Conservation (phyloP, 345 rosid species). For the Euclidium syriacum region DNA sequence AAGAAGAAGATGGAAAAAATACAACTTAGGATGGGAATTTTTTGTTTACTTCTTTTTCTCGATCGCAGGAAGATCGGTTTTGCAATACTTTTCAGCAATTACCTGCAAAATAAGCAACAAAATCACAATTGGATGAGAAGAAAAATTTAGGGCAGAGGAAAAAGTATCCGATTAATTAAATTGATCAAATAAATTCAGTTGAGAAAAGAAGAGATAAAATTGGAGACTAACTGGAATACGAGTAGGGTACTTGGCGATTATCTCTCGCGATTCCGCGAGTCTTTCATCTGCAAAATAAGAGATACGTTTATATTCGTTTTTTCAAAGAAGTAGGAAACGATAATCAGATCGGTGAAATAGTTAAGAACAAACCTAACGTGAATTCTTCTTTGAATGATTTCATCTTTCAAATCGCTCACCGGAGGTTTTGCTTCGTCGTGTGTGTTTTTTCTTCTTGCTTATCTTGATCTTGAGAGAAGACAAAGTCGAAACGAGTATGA, state of each 20-base stretch:
- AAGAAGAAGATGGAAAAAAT: not conserved
- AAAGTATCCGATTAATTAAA: not conserved
- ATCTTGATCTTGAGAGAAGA: too few relatives aligned
- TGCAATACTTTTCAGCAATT: slow-evolving; percentile 51
- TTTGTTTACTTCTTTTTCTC: slow-evolving; percentile 62
- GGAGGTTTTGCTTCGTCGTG: not conserved
- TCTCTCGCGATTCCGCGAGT: slow-evolving; percentile 43
- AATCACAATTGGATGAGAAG: too few relatives aligned
- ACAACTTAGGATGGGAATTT: not conserved
- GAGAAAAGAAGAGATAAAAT: too few relatives aligned
- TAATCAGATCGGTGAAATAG: not conserved
- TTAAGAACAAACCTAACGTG: slow-evolving; percentile 42
- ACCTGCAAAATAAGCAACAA: slow-evolving; percentile 42
- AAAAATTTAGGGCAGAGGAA: too few relatives aligned
- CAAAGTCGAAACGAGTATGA: too few relatives aligned
- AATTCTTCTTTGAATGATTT: slow-evolving; percentile 44
- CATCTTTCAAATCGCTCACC: slow-evolving; percentile 17
- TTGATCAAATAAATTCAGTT: too few relatives aligned
- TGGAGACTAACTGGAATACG: slow-evolving; percentile 26
- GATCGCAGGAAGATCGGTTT: slow-evolving; percentile 56
- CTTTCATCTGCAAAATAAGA: slow-evolving; percentile 46
- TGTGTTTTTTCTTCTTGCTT: not conserved
- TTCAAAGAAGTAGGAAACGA: not conserved
- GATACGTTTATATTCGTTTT: not conserved
- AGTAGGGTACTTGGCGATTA: slow-evolving; percentile 31